Evolutionary conservation across 768 basidiomycete genomes (phyloP), one percentile per base, ranked within the genome.

Genomic region (Suillus luteus): DNA sequence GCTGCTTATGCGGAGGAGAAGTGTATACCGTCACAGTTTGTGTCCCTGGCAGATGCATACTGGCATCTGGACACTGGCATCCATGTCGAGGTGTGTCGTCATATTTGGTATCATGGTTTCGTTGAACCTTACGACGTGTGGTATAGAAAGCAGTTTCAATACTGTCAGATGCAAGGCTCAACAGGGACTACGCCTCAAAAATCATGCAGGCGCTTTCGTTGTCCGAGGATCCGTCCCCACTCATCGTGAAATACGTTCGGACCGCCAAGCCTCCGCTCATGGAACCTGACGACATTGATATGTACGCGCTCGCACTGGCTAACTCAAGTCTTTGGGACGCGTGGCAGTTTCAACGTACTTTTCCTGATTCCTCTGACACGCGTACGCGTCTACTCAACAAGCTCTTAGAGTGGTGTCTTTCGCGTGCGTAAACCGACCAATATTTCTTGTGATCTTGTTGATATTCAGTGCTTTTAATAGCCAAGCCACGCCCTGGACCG

Each of bases 41-140:
- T 83, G 8, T 77, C 82, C 5, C 81, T 94, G 55, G 85, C 90
- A n/a, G 89, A 92, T 77, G 92, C 93, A 70, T 94, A 94, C 77
- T 95, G 90, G 89, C 77, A 85, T 72, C 77, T 95, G 64, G 93
- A 95, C 75, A 82, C 85, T 2, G 90, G 89, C 12, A 79, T 82
- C n/a, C 79, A 86, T 51, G 72, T 90, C 59, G 73, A 83, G 55
- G 92, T 93, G 73, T 66, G 89, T 83, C 15, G 57, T 46, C 51
- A 10, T 57, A 60, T 40, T 46, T 40, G 55, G 33, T 33, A 6
- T 19, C 11, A 37, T 40, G 2, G 3, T 12, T 38, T 17, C 57
- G 41, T 35, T 37, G 52, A 37, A 52, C 24, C 62, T 22, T 55
- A 43, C 55, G 6, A 60, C 15, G 33, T 17, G 4, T 44, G 11